Percentiles rank a stretch among this genome's conserved stretches.
Conservation (phyloP, 306 rosid species). For the Sicyos baderoa region DNA sequence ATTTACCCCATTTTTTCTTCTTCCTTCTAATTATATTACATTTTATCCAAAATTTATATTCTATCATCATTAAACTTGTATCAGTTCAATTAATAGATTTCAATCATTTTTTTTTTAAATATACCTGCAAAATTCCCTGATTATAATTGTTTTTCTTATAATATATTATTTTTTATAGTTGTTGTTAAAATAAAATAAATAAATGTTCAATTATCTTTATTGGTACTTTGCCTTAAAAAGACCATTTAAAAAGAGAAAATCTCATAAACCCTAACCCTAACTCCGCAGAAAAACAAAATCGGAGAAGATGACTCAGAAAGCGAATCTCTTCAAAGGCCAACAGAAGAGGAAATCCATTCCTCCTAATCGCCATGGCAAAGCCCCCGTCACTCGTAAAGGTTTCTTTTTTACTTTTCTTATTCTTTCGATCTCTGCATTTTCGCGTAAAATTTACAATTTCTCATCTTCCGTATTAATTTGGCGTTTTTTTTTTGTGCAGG, state of each 20-base stretch:
- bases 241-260: neutral
- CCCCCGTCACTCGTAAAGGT: conserved; percentile 55
- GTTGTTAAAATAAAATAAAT: too few species aligned
- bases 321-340: conserved; percentile 61
- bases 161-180: too few species aligned
- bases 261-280: conserved; percentile 18
- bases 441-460: neutral
- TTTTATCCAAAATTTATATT: too few species aligned
- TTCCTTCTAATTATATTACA: too few species aligned
- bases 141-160: too few species aligned
- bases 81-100: too few species aligned
- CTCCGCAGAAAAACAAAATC: neutral
- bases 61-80: too few species aligned
- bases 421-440: neutral
- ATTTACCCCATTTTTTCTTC: too few species aligned
- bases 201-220: too few species aligned
- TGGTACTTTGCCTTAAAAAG: too few species aligned
- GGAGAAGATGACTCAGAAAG: conserved; percentile 63
- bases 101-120: too few species aligned
- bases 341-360: conserved; percentile 64
- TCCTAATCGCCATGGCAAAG: conserved; percentile 77
- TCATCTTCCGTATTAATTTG: neutral
- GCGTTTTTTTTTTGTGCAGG: conserved; percentile 27
- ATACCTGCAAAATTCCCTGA: too few species aligned
- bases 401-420: neutral